Evolutionary conservation across 179 eudicot genomes (phyloP), one percentile per base, ranked within the genome.

Genomic region (Actinidia chinensis): DNA sequence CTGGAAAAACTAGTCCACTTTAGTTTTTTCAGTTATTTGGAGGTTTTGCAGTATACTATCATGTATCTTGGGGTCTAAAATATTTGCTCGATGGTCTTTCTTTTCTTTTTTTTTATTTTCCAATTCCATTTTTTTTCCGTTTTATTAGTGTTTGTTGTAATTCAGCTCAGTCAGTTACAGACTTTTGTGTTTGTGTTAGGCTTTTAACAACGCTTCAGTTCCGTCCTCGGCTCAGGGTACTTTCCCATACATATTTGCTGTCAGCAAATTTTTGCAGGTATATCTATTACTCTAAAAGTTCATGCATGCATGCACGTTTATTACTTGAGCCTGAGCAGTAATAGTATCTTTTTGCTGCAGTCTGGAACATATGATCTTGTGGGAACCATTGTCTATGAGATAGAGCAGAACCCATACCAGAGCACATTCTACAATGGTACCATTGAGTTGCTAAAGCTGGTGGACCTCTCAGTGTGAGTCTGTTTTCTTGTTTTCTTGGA

Each of bases 251-350:
- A 42, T 87, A 40, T 91, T 93, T 91, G 92, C 88, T 46, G 95
- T 95, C 75, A 93, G 95, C 94, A 93, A 93, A 87, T 91, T 88
- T 81, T 76, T 94, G 80, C 98, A 94, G 94, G 98, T 91, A 83
- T 43, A 44, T 79, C 33, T 15, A 61, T 42, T 73, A 17, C 67
- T 23, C 48, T 54, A 6, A 22, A 47, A 28, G 22, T 67, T 44
- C 44, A 43, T 25, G 59, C 42, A 44, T 50, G 48, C 22, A 40
- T 73, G 42, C 54, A 14, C 14, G 20, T 46, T 71, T 70, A 74
- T 36, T 73, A 69, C 46, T 55, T 18, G 50, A 64, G 58, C 20
- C 20, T 71, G 0, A 50, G 40, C 47, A 59, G 50, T n/a, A 22
- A 42, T 73, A 48, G 33, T 50, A 72, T 65, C 52, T 48, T 74